Percentiles rank a stretch among this genome's conserved stretches.
Evolutionary conservation across 1,139 yeast species (phyloP).

Genomic region (Magnusiomyces ingens): DNA sequence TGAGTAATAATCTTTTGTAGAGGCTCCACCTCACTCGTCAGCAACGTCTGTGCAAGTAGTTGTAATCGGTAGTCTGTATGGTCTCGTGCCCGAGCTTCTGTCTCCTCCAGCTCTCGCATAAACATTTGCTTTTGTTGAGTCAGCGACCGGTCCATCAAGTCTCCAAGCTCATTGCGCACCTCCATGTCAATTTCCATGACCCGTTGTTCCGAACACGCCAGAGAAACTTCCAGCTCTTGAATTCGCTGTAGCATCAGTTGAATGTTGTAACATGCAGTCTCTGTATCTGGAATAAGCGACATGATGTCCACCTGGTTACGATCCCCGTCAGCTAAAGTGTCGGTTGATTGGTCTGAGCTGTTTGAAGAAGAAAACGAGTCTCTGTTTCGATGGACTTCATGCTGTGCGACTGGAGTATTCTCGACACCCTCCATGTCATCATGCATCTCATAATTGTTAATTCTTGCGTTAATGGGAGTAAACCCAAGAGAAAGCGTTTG

Average conservation of each 20-base stretch:
- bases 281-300: not conserved
- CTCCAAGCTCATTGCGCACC: slow-evolving; percentile 2
- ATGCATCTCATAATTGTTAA: too few relatives aligned
- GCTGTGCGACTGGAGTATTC: too few relatives aligned
- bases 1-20: not conserved
- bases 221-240: not conserved
- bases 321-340: not conserved
- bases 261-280: not conserved
- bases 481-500: too few relatives aligned
- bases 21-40: not conserved
- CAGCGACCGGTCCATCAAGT: not conserved
- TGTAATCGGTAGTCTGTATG: not conserved
- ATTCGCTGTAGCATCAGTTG: not conserved
- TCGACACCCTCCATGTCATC: too few relatives aligned
- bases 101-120: slow-evolving; percentile 1
- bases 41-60: not conserved
- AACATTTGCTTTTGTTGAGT: not conserved
- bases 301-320: not conserved
- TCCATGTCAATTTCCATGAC: slow-evolving; percentile 1
- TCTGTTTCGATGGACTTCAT: too few relatives aligned
- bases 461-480: too few relatives aligned
- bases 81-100: not conserved
- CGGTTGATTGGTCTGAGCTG: not conserved
- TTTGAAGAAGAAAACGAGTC: not conserved
- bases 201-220: not conserved